Evolutionary conservation across 768 basidiomycete genomes (phyloP).

Genomic region (Auricularia heimuer): DNA sequence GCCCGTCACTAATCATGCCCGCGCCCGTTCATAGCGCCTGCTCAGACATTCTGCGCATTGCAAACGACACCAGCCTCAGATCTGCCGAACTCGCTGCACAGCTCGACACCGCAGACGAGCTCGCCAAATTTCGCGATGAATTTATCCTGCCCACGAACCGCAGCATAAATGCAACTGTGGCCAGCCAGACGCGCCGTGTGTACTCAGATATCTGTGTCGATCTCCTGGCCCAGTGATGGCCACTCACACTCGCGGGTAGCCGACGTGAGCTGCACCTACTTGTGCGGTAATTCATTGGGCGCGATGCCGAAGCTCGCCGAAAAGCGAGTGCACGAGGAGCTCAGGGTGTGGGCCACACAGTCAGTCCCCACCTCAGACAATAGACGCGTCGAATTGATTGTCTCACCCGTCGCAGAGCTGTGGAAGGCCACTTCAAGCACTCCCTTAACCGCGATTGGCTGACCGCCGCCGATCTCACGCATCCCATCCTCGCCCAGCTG

Average conservation of each 20-base stretch:
- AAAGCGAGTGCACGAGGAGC: conserved; percentile 67
- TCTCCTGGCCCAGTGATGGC: conserved; percentile 24
- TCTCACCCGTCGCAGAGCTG: conserved; percentile 42
- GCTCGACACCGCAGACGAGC: conserved; percentile 9
- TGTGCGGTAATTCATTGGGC: conserved; percentile 95
- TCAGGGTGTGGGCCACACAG: conserved; percentile 69
- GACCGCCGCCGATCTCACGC: conserved; percentile 59
- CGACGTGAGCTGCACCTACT: conserved; percentile 61
- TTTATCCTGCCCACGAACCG: conserved; percentile 12
- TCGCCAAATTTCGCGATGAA: conserved; percentile 10
- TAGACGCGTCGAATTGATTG: not conserved
- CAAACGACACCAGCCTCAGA: not conserved
- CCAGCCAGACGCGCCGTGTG: conserved; percentile 6
- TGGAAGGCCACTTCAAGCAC: conserved; percentile 84
- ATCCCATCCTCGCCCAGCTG: conserved; percentile 66
- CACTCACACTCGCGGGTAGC: conserved; percentile 15
- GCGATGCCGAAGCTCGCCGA: conserved; percentile 66
- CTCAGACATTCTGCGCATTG: not conserved
- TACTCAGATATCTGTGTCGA: conserved; percentile 8
- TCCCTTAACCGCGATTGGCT: conserved; percentile 81
- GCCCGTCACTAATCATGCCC: too few relatives aligned
- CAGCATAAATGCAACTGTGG: conserved; percentile 8
- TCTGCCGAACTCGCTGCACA: not conserved
- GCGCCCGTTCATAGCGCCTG: not conserved
- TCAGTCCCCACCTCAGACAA: conserved; percentile 20